Percentiles rank a stretch among this genome's conserved stretches.
Conservation (phyloP, 106 monocot species). For the Ottelia alismoides region DNA sequence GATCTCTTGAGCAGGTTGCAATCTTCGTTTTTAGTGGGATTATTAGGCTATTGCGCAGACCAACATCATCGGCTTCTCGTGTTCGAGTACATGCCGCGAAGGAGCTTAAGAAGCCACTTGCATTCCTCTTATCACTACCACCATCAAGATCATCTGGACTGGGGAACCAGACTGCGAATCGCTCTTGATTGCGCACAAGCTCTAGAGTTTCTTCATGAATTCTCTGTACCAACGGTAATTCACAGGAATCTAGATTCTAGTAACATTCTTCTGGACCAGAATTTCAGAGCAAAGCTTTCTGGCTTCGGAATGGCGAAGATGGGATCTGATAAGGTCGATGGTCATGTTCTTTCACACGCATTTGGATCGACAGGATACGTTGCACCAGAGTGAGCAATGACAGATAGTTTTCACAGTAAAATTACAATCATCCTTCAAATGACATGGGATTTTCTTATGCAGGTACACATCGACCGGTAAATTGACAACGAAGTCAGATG, state of each 20-base stretch:
- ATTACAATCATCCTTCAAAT: too few relatives aligned
- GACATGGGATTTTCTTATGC: too few relatives aligned
- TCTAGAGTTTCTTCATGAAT: constrained; percentile 91
- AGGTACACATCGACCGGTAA: constrained; percentile 84
- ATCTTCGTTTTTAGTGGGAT: constrained; percentile 11
- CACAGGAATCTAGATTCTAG: constrained; percentile 89
- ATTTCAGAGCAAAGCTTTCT: constrained; percentile 76
- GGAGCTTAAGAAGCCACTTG: constrained; percentile 67
- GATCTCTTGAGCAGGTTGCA: constrained; percentile 17
- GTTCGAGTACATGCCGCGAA: constrained; percentile 83
- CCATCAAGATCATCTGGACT: constrained; percentile 28
- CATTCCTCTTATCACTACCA: constrained; percentile 15
- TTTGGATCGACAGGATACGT: constrained; percentile 89
- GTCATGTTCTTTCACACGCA: constrained; percentile 59
- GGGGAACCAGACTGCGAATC: constrained; percentile 58
- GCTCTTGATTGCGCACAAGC: constrained; percentile 81
- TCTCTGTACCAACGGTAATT: constrained; percentile 60
- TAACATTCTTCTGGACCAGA: constrained; percentile 72
- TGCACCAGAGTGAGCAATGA: constrained; percentile 79
- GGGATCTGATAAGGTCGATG: constrained; percentile 78
- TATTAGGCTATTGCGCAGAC: constrained; percentile 27
- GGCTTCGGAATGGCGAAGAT: constrained; percentile 88
- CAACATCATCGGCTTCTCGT: constrained; percentile 16
- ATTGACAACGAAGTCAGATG: constrained; percentile 91
- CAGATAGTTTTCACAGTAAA: too few relatives aligned